These are phyloP conservation scores for Neostapfia colusana DNA, from an alignment of 176 grass and related monocot genomes.

Conservation along the genomic window DNA sequence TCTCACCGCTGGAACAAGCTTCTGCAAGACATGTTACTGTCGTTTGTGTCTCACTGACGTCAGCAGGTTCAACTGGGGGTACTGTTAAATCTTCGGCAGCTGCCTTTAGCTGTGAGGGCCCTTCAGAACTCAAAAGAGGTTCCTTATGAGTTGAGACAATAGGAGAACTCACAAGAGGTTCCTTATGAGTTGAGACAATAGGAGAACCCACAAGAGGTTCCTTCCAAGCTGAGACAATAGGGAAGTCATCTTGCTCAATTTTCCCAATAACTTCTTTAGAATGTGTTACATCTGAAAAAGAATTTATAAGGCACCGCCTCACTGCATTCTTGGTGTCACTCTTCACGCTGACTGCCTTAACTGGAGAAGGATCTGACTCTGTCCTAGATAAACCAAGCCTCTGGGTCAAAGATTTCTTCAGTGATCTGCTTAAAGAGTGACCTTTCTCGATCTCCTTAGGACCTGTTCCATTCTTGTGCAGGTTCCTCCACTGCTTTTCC, in stretches of 20 bases:
- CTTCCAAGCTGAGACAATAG: constrained; percentile 29
- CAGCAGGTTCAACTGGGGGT: background rate
- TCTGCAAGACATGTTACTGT: constrained; percentile 31
- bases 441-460: constrained; percentile 46
- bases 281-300: constrained; percentile 29
- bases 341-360: constrained; percentile 27
- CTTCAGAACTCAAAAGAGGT: background rate
- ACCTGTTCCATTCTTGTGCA: constrained; percentile 60
- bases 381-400: constrained; percentile 67
- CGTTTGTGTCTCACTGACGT: constrained; percentile 29
- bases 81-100: background rate
- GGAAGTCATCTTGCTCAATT: constrained; percentile 41
- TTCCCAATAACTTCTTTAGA: constrained; percentile 44
- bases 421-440: constrained; percentile 34
- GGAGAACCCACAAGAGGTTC: constrained; percentile 17
- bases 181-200: background rate
- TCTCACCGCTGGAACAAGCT: constrained; percentile 53
- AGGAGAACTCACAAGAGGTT: no score
- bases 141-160: no score
- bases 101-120: background rate
- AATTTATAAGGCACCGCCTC: constrained; percentile 62
- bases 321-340: constrained; percentile 40
- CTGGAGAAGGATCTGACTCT: constrained; percentile 64
- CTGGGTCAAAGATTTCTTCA: constrained; percentile 56
- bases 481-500: constrained; percentile 92